phyloP scores from a whole-genome alignment of 2,329 filamentous ascomycete genomes.

The Aspergillus persii region DNA sequence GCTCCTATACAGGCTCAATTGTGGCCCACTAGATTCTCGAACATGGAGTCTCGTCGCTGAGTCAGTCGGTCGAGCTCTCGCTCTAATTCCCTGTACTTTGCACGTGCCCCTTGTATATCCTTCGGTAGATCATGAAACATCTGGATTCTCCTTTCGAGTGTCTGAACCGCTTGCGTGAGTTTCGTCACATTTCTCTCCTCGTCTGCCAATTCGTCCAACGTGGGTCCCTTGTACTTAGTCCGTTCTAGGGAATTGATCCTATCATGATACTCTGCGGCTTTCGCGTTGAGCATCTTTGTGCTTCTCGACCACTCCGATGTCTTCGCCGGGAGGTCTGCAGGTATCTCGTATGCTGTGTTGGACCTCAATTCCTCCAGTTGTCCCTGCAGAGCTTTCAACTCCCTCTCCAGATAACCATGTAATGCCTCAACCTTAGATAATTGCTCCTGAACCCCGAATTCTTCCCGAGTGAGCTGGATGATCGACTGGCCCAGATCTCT shows the following conservation, averaged over 20 bases:
- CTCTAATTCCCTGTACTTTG: slow-evolving; percentile 67
- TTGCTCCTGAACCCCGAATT: slow-evolving; percentile 55
- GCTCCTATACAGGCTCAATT: not conserved
- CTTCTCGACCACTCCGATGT: slow-evolving; percentile 73
- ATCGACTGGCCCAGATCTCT: slow-evolving; percentile 53
- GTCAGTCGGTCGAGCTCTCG: slow-evolving; percentile 62
- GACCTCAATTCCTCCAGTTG: slow-evolving; percentile 33
- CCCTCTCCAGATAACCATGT: slow-evolving; percentile 54
- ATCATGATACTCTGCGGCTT: slow-evolving; percentile 66
- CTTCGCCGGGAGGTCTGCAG: slow-evolving; percentile 61
- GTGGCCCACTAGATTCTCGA: slow-evolving; percentile 66
- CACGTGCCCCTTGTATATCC: slow-evolving; percentile 65
- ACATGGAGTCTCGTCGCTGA: slow-evolving; percentile 66
- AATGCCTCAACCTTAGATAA: slow-evolving; percentile 56
- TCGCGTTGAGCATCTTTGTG: slow-evolving; percentile 64
- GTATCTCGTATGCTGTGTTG: slow-evolving; percentile 50
- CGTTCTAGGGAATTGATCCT: slow-evolving; percentile 47
- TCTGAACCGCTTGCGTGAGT: slow-evolving; percentile 60
- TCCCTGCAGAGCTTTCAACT: slow-evolving; percentile 40
- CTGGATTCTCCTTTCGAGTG: slow-evolving; percentile 64
- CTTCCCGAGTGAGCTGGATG: slow-evolving; percentile 55
- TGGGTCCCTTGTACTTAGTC: slow-evolving; percentile 28
- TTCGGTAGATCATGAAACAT: slow-evolving; percentile 71
- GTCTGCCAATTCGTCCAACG: slow-evolving; percentile 52
- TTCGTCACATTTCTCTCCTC: slow-evolving; percentile 60